phyloP scores from a whole-genome alignment of 805 yeast genomes.

The Tanozyma kutaoensis region DNA sequence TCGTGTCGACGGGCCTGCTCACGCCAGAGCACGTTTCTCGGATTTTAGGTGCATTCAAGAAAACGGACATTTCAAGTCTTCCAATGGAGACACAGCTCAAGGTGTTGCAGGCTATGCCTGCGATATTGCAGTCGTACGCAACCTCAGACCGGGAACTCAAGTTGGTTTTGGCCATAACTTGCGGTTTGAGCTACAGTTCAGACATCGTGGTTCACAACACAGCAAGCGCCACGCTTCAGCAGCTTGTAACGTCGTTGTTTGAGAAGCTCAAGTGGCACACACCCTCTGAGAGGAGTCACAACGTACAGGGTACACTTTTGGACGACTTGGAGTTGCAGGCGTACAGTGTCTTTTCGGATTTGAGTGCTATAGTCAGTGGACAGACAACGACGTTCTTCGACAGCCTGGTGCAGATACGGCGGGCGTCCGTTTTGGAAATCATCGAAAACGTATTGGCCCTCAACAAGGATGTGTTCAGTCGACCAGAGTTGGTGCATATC shows the following conservation, averaged over 20 bases:
- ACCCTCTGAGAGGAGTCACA: background rate
- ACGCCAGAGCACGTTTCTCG: background rate
- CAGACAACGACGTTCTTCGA: conserved; percentile 43
- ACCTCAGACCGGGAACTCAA: conserved; percentile 25
- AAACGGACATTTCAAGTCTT: background rate
- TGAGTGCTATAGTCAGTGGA: conserved; percentile 54
- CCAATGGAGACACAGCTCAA: conserved; percentile 64
- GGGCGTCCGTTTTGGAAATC: conserved; percentile 61
- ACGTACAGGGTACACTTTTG: too few species aligned
- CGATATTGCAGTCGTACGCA: conserved; percentile 54
- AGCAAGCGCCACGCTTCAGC: conserved; percentile 88
- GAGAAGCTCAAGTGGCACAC: conserved; percentile 31
- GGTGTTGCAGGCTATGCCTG: conserved; percentile 71
- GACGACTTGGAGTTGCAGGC: conserved; percentile 64
- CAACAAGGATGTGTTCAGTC: conserved; percentile 45
- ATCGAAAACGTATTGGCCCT: conserved; percentile 66
- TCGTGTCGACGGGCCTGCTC: background rate
- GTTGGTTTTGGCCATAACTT: conserved; percentile 52
- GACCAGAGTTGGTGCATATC: conserved; percentile 52
- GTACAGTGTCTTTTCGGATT: conserved; percentile 53
- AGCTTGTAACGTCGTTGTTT: conserved; percentile 63
- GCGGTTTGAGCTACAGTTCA: conserved; percentile 53
- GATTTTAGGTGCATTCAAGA: background rate
- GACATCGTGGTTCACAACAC: conserved; percentile 74
- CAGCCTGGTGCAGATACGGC: conserved; percentile 40